Evolutionary conservation across 805 yeast species (phyloP), one percentile per base, ranked within the genome.

Genomic region (Nakazawaea anatomiae): DNA sequence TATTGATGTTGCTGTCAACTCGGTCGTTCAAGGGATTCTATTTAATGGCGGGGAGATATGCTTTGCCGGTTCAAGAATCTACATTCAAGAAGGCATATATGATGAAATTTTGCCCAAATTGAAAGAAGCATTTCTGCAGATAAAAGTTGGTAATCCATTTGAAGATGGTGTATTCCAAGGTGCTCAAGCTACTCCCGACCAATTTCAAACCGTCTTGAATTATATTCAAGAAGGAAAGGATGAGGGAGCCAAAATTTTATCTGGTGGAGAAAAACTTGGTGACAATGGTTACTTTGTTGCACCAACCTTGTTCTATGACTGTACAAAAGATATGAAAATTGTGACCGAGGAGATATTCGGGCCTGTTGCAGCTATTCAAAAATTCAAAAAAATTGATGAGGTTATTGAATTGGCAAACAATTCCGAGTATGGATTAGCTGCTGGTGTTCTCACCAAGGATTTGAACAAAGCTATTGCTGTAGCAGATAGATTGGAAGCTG

Each of bases 11-110:
- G 66, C 76, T 46, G 63, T 72, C 45, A 66, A 73, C 51, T 75
- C 76, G 63, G 75, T 85, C 60, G 73, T 81, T 48, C 69, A 76
- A 46, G 89, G 89, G 73, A 86, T 86, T 61, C 84, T 84, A 74
- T 80, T 76, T 73, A 85, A 85, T 71, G 83, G 89, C 56, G 92
- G 91, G 69, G 90, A 86, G 71, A 87, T 86, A 52, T 86, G 92
- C 66, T 82, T 87, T 60, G 88, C 91, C 44, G 91, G 91, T 65
- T 85, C 91, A 38, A 82, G 94, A 77, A 73, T 86, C 52, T 85
- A 79, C 64, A 77, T 86, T 55, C 91, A 86, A 69, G 89, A 82
- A 57, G 84, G 77, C 36, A 74, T 83, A 54, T 85, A 86, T 66
- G 89, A 85, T 57, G 73, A 75, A 56, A 73, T 85, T 46, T 67